These are phyloP conservation scores for Apiotrichum laibachii DNA, from an alignment of 1,284 basidiomycete genomes.

Conservation along the genomic window DNA sequence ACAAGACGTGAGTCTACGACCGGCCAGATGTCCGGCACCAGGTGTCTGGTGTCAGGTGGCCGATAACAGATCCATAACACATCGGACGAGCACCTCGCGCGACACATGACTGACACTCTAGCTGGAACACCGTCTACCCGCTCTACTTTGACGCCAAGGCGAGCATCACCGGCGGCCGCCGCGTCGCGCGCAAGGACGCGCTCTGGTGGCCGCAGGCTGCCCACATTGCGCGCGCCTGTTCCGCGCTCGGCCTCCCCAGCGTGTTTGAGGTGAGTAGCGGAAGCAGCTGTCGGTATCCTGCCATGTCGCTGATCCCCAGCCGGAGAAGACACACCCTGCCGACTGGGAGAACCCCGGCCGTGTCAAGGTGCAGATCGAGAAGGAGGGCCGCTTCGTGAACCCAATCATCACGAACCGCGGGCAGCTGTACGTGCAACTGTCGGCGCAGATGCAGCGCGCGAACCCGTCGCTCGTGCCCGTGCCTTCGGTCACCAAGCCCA, in stretches of 20 bases:
- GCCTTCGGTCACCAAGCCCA: conserved; percentile 11
- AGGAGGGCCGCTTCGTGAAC: conserved; percentile 71
- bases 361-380: conserved; percentile 85
- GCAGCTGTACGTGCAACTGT: conserved; percentile 72
- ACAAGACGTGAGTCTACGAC: conserved; percentile 41
- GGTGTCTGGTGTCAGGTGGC: too few species aligned
- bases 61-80: too few species aligned
- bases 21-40: too few species aligned
- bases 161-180: conserved; percentile 76
- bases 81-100: too few species aligned
- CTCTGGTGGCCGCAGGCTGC: conserved; percentile 94
- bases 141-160: conserved; percentile 96
- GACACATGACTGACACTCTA: conserved; percentile 40
- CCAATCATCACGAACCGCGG: conserved; percentile 76
- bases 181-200: conserved; percentile 72
- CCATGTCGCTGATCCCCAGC: conserved; percentile 26
- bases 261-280: conserved; percentile 65
- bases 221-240: conserved; percentile 82
- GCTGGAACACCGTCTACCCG: conserved; percentile 93
- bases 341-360: conserved; percentile 97
- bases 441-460: conserved; percentile 67
- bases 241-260: conserved; percentile 69
- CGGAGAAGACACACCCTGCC: conserved; percentile 79
- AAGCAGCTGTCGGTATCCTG: conserved; percentile 33
- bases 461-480: conserved; percentile 64